phyloP scores from a whole-genome alignment of 768 basidiomycete genomes.

The Hysterangium stoloniferum region DNA sequence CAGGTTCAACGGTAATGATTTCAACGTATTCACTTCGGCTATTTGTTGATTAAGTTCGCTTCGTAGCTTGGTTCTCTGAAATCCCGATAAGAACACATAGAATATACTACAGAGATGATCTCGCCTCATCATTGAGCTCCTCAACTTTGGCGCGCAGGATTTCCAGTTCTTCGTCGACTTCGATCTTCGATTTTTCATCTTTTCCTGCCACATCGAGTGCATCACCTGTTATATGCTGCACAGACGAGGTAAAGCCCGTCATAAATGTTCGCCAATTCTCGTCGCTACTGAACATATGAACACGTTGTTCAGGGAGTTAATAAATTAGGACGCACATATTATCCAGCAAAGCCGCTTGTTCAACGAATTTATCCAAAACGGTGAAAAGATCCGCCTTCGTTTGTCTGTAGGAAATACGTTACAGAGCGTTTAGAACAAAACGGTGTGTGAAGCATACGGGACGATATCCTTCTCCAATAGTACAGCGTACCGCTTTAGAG shows the following conservation, averaged over 20 bases:
- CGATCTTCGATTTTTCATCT: constrained; percentile 20
- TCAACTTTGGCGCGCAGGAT: constrained; percentile 51
- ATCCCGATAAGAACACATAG: not conserved
- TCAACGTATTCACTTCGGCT: constrained; percentile 62
- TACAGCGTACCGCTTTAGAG: constrained; percentile 46
- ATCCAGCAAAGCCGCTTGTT: constrained; percentile 48
- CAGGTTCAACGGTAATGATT: constrained; percentile 38
- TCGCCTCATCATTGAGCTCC: constrained; percentile 58
- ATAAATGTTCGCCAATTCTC: constrained; percentile 58
- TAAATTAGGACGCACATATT: constrained; percentile 47
- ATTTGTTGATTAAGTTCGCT: constrained; percentile 52
- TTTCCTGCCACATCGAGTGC: constrained; percentile 44
- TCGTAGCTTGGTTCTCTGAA: constrained; percentile 43
- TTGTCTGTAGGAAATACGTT: constrained; percentile 34
- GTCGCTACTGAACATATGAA: constrained; percentile 37
- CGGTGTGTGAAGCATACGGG: constrained; percentile 36
- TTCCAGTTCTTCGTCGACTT: constrained; percentile 56
- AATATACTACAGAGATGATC: not conserved
- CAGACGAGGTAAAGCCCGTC: constrained; percentile 49
- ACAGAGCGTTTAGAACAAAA: not conserved
- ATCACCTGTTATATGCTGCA: constrained; percentile 61
- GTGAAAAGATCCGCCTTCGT: constrained; percentile 52
- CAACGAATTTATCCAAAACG: constrained; percentile 58
- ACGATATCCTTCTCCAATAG: constrained; percentile 54
- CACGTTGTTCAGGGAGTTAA: constrained; percentile 17